A percentile compares a stretch with the other conserved stretches of the same genome.
These are phyloP conservation scores for Incumbomyces lentus DNA, from an alignment of 2,329 filamentous ascomycete genomes.

Conservation along the genomic window DNA sequence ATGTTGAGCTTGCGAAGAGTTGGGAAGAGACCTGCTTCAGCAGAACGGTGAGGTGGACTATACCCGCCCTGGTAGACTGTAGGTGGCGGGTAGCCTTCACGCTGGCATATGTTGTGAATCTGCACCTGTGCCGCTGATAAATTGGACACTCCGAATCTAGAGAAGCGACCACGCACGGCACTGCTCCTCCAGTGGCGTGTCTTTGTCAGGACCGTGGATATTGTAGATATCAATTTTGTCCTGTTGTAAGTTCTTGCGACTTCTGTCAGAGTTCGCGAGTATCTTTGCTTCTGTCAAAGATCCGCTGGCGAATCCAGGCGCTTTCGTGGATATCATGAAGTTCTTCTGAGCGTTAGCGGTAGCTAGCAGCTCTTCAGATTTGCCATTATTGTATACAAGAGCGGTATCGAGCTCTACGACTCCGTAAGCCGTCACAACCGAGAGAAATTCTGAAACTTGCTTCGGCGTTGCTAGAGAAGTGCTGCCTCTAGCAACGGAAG, in stretches of 20 bases:
- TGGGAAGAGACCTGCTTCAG: slow-evolving; percentile 27
- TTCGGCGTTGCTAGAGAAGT: slow-evolving; percentile 3
- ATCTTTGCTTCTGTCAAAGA: slow-evolving; percentile 7
- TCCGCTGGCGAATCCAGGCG: slow-evolving; percentile 9
- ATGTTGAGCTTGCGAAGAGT: slow-evolving; percentile 25
- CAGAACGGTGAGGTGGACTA: slow-evolving; percentile 26
- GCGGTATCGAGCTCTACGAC: slow-evolving; percentile 15
- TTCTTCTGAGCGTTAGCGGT: neutral
- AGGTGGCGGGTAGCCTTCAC: slow-evolving; percentile 27
- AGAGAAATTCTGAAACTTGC: slow-evolving; percentile 9
- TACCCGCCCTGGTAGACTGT: slow-evolving; percentile 32
- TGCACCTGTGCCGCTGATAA: slow-evolving; percentile 23
- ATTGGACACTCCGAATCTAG: slow-evolving; percentile 31
- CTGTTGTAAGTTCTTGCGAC: slow-evolving; percentile 6
- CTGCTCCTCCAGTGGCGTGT: slow-evolving; percentile 29
- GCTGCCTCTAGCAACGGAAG: slow-evolving; percentile 9
- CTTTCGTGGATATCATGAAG: slow-evolving; percentile 15
- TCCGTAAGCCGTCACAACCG: slow-evolving; percentile 6
- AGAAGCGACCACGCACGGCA: slow-evolving; percentile 24
- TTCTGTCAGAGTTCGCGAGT: slow-evolving; percentile 5
- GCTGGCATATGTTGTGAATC: slow-evolving; percentile 27
- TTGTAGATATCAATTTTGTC: slow-evolving; percentile 28
- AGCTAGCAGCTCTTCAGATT: slow-evolving; percentile 11
- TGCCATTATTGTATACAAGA: slow-evolving; percentile 11
- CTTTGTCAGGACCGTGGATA: slow-evolving; percentile 26